These are phyloP conservation scores for Pichia sp. DNA, from an alignment of 1,139 yeast species.

Conservation along the genomic window DNA sequence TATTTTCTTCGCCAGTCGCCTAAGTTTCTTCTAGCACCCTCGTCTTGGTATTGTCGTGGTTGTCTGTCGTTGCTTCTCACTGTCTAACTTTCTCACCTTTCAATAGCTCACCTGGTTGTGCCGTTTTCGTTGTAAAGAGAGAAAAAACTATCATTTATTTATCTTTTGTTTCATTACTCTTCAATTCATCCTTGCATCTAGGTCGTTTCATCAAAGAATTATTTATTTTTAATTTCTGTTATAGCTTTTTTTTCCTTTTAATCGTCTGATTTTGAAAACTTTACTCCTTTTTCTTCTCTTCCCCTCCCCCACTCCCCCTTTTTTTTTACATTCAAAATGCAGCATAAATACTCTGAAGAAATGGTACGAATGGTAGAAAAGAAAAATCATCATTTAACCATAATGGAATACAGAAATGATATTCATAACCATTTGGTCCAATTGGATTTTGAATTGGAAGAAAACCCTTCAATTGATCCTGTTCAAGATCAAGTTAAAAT, in stretches of 20 bases:
- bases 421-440: slow-evolving; percentile 22
- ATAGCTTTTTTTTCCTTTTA: background rate
- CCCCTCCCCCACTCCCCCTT: background rate
- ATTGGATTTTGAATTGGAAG: slow-evolving; percentile 20
- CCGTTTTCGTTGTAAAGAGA: background rate
- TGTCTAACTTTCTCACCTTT: background rate
- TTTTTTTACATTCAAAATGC: background rate
- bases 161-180: background rate
- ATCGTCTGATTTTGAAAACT: background rate
- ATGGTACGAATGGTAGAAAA: slow-evolving; percentile 21
- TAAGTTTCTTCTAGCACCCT: background rate
- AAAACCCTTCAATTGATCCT: slow-evolving; percentile 17
- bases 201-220: background rate
- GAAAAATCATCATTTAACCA: slow-evolving; percentile 21
- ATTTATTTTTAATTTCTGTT: background rate
- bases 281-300: background rate
- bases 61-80: background rate
- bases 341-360: slow-evolving; percentile 8
- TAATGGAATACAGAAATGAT: slow-evolving; percentile 24
- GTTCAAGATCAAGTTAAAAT: slow-evolving; percentile 16
- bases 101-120: background rate
- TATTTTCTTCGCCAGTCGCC: background rate
- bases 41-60: background rate
- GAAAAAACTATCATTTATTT: background rate
- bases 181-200: background rate